A percentile compares a stretch with the other conserved stretches of the same genome.
phyloP scores from a whole-genome alignment of 1,284 basidiomycete genomes.

The Boletus subluridellus region DNA sequence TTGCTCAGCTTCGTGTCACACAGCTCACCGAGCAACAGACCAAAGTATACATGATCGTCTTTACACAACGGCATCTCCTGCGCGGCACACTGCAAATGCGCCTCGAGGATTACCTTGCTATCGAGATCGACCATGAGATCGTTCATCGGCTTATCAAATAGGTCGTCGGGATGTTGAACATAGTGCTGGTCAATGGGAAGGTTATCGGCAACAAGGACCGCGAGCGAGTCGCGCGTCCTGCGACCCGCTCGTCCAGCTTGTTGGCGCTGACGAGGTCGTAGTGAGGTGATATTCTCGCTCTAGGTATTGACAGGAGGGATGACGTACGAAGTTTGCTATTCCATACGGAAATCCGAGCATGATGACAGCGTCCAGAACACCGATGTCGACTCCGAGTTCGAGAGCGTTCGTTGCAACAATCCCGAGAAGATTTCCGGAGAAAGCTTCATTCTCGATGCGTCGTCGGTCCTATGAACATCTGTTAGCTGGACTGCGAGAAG shows the following conservation, averaged over 20 bases:
- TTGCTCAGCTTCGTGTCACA: conserved; percentile 55
- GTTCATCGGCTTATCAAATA: conserved; percentile 62
- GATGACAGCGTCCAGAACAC: conserved; percentile 57
- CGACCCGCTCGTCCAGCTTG: conserved; percentile 89
- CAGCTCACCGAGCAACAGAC: conserved; percentile 51
- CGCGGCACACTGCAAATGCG: conserved; percentile 85
- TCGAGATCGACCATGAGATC: conserved; percentile 69
- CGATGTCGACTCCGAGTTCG: too few species aligned
- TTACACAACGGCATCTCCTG: conserved; percentile 78
- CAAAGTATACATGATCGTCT: conserved; percentile 75
- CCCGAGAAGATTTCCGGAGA: conserved; percentile 76
- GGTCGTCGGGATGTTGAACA: conserved; percentile 64
- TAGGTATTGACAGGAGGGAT: conserved; percentile 1
- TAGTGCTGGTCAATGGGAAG: conserved; percentile 80
- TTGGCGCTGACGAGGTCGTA: conserved; percentile 54
- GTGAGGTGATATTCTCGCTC: neutral
- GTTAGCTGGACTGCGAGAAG: conserved; percentile 1
- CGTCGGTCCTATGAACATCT: conserved; percentile 62
- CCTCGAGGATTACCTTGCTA: conserved; percentile 76
- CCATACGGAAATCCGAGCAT: conserved; percentile 85
- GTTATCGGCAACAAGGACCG: conserved; percentile 71
- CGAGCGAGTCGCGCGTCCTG: conserved; percentile 78
- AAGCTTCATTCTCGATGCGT: conserved; percentile 82
- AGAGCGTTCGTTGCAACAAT: conserved; percentile 37
- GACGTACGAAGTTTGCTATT: conserved; percentile 69